Percentiles rank a stretch among this genome's conserved stretches.
These are phyloP conservation scores for Pseudocercospora crystallina DNA, from an alignment of 2,329 filamentous ascomycete genomes.

Conservation along the genomic window DNA sequence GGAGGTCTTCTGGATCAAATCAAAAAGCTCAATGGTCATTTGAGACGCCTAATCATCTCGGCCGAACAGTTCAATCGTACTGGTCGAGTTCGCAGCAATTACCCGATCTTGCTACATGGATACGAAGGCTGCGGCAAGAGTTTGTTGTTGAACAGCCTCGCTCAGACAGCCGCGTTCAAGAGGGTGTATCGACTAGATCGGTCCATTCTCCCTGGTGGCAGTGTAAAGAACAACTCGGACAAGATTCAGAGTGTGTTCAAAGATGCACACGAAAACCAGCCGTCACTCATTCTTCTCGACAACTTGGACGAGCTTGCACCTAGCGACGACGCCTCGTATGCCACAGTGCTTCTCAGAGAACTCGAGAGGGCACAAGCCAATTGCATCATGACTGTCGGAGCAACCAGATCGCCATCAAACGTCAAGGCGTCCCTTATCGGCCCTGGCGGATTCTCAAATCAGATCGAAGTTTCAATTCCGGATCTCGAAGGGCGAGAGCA, in stretches of 20 bases:
- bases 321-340: slow-evolving; percentile 50
- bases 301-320: slow-evolving; percentile 69
- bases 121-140: slow-evolving; percentile 83
- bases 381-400: slow-evolving; percentile 70
- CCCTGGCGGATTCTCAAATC: slow-evolving; percentile 62
- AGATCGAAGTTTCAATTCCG: slow-evolving; percentile 76
- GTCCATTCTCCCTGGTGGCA: slow-evolving; percentile 37
- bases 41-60: slow-evolving; percentile 41
- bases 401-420: slow-evolving; percentile 70
- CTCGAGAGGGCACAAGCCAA: slow-evolving; percentile 56
- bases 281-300: slow-evolving; percentile 78
- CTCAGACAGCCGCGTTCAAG: slow-evolving; percentile 62
- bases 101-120: slow-evolving; percentile 74
- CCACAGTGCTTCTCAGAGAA: slow-evolving; percentile 48
- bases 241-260: slow-evolving; percentile 68
- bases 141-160: slow-evolving; percentile 67
- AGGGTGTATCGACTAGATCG: slow-evolving; percentile 63
- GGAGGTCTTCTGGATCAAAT: slow-evolving; percentile 68
- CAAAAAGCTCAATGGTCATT: slow-evolving; percentile 63
- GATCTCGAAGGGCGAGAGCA: slow-evolving; percentile 68
- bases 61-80: not conserved
- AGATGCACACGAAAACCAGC: slow-evolving; percentile 66
- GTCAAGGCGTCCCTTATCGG: slow-evolving; percentile 69
- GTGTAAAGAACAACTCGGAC: slow-evolving; percentile 44
- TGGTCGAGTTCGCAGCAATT: not conserved